Percentiles rank a stretch among this genome's conserved stretches.
phyloP scores from a whole-genome alignment of 306 rosid species.

The Malus domestica region ASM211411v1 NC_041801.1:4165501-4166000 shows the following conservation, averaged over 20 bases:
- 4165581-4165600: neutral
- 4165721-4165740: neutral
- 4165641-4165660: neutral
- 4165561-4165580: neutral
- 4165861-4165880: neutral
- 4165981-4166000: conserved; percentile 63
- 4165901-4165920: neutral
- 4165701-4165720: neutral
- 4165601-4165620: conserved; percentile 7
- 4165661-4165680: neutral
- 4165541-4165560: neutral
- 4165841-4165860: neutral
- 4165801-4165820: no score
- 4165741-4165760: neutral
- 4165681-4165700: neutral
- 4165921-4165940: neutral
- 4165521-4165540: no score
- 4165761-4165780: no score
- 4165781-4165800: no score
- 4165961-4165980: neutral
- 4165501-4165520: no score
- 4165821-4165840: neutral
- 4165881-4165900: neutral
- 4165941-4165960: neutral
- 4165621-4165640: conserved; percentile 5